Base-by-base conservation (phyloP, 2,329 filamentous ascomycete species). In the Neurospora crassa region DNA sequence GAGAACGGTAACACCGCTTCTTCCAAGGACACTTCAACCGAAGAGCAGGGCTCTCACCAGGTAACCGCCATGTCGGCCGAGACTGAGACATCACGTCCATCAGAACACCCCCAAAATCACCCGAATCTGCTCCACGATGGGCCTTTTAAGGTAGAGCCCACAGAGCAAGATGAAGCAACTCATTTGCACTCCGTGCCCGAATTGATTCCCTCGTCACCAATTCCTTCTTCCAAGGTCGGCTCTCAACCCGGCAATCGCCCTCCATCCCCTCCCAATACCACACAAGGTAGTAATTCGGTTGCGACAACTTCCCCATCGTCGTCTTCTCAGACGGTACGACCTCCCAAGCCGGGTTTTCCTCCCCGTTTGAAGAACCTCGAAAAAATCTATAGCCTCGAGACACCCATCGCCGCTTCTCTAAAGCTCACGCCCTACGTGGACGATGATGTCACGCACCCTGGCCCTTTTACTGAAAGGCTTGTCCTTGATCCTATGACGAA, bases 391-490 rank as follows among this genome's bases (percentile, higher is more conserved):
- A 43, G 69, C 3, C 12, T 40, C 2, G 68, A 71, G 6, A 73
- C 70, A 1, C 74, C 75, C 5, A 74, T 73, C 40, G 72, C 70
- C 29, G 69, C 70, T 29, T 67, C 69, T 1, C 20, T 73, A 12
- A 68, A 68, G 1, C 72, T 77, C n/a, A 72, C 72, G 1, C 76
- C 76, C 0, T 77, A 77, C 42, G 74, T 75, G 40, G 59, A 70
- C 8, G 76, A 76, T 29, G 73, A 76, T 18, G 67, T 72, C 2
- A 16, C 71, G 10, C 72, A 74, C 18, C 76, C 76, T 1, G 75
- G 74, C 8, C 73, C 76, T 7, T 77, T 72, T 43, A 74, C 74
- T 0, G 76, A 77, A 68, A 71, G 70, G 73, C 73, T 77, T n/a
- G 42, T 72, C 29, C 73, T 73, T 1, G 71, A 53, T 3, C 70